phyloP scores from a whole-genome alignment of 805 yeast genomes.

The Hanseniaspora occidentalis region DNA sequence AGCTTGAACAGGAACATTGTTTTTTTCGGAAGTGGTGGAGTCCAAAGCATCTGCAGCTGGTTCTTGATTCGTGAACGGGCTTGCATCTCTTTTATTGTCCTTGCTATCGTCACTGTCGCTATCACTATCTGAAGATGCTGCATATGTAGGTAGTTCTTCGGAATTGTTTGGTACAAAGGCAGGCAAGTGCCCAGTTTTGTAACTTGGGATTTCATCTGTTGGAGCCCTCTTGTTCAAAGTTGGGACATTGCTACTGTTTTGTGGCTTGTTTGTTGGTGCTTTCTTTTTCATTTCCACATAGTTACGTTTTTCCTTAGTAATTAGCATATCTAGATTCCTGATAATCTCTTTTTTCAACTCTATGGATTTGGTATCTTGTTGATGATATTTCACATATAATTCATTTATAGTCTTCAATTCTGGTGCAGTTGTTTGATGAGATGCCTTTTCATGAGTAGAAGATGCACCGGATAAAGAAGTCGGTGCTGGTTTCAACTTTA shows the following conservation, averaged over 20 bases:
- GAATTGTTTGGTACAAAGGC: no score
- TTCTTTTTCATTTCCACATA: slow-evolving; percentile 20
- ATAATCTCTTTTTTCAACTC: slow-evolving; percentile 17
- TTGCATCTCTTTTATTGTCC: slow-evolving; percentile 2
- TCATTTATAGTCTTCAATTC: slow-evolving; percentile 18
- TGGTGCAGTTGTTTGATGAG: slow-evolving; percentile 17
- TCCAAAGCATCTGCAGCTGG: no score
- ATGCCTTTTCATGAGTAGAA: slow-evolving; percentile 4
- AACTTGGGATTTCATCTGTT: no score
- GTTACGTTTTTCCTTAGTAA: slow-evolving; percentile 16
- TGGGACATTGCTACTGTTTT: no score
- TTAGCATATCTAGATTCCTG: slow-evolving; percentile 14
- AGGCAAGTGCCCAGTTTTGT: no score
- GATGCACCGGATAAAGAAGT: slow-evolving; percentile 6
- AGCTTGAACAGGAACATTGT: no score
- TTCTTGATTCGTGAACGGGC: no score
- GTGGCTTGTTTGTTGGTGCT: no score
- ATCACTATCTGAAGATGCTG: slow-evolving; percentile 11
- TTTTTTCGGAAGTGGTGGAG: no score
- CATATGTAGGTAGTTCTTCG: slow-evolving; percentile 22
- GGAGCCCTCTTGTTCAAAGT: no score
- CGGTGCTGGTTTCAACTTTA: slow-evolving; percentile 10
- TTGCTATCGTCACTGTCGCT: slow-evolving; percentile 10
- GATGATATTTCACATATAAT: slow-evolving; percentile 18
- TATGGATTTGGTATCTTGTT: slow-evolving; percentile 19